Percentiles rank a stretch among this genome's conserved stretches.
Conservation (phyloP, 495 filamentous ascomycete genomes). For the Letharia lupina region DNA sequence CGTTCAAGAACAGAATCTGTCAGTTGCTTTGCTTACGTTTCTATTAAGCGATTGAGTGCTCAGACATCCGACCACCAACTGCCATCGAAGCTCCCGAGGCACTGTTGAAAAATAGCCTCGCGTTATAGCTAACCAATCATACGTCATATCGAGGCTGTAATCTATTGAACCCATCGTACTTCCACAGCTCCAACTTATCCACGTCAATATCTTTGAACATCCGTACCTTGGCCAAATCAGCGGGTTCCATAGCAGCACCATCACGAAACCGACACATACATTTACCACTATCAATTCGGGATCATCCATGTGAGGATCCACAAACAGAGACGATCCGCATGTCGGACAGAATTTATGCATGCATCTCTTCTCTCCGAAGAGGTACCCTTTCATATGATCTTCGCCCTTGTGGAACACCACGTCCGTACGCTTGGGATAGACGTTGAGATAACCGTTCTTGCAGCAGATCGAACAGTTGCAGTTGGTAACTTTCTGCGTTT, state of each 20-base stretch:
- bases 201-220: slow-evolving; percentile 31
- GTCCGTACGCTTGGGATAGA: slow-evolving; percentile 26
- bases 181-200: slow-evolving; percentile 20
- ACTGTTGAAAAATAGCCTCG: not conserved
- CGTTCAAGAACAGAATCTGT: not conserved
- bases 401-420: slow-evolving; percentile 28
- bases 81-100: not conserved
- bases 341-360: slow-evolving; percentile 29
- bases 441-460: slow-evolving; percentile 36
- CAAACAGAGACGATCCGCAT: slow-evolving; percentile 26
- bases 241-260: not conserved
- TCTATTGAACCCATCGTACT: slow-evolving; percentile 21
- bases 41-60: not conserved
- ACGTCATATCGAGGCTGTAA: slow-evolving; percentile 11
- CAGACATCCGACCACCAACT: not conserved
- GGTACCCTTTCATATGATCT: slow-evolving; percentile 26
- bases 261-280: slow-evolving; percentile 15
- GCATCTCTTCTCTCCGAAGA: slow-evolving; percentile 20
- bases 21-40: not conserved
- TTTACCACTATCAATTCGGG: slow-evolving; percentile 21
- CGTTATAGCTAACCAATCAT: not conserved
- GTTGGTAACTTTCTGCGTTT: slow-evolving; percentile 23
- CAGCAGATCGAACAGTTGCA: slow-evolving; percentile 41
- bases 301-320: slow-evolving; percentile 6
- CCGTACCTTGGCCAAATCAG: slow-evolving; percentile 21